Base-by-base conservation (phyloP, 305 asterid species). In the Petunia hybrid region DNA sequence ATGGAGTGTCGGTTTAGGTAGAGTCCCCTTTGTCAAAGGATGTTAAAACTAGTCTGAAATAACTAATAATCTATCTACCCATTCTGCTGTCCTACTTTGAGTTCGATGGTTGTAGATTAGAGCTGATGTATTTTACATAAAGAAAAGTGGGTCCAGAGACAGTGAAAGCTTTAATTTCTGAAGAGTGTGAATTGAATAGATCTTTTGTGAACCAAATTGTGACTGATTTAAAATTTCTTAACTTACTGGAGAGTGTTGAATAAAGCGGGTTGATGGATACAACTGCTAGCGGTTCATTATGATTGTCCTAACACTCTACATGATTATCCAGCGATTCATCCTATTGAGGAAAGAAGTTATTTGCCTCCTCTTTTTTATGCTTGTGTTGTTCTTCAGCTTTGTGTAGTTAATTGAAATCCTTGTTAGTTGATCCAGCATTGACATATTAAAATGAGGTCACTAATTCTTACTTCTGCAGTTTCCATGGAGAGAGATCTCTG, bases 401-500 rank as follows among this genome's bases (percentile, higher is more conserved):
- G 45, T 73, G 46, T 5, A 36, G 62, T 51, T 6, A 0, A 1
- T 73, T 65, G 12, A 7, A 48, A 66, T 79, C 66, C 36, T 65
- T 79, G 5, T 63, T 8, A 38, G 6, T 8, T 48, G 35, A 51
- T 14, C 78, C 13, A 38, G 12, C 63, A 51, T 73, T 4, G 78
- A 8, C 48, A 6, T 53, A 36, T 36, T 55, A 38, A 48, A 43
- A 1, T 68, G 22, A 4, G n/a, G 57, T 74, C 8, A 38, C 51
- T 53, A 53, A 38, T 48, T 51, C 80, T 68, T 40, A 6, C 22
- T 67, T 1, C 3, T 55, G 87, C 92, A 96, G 99, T 91, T 94
- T 66, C 97, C 95, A 8, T 92, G 97, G 97, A 93, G 80, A 83
- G 97, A 93, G 88, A 78, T 94, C 81, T 76, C 92, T 61, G 80